Conservation (phyloP, 2,329 filamentous ascomycete species). For the Lachnellula occidentalis region DNA sequence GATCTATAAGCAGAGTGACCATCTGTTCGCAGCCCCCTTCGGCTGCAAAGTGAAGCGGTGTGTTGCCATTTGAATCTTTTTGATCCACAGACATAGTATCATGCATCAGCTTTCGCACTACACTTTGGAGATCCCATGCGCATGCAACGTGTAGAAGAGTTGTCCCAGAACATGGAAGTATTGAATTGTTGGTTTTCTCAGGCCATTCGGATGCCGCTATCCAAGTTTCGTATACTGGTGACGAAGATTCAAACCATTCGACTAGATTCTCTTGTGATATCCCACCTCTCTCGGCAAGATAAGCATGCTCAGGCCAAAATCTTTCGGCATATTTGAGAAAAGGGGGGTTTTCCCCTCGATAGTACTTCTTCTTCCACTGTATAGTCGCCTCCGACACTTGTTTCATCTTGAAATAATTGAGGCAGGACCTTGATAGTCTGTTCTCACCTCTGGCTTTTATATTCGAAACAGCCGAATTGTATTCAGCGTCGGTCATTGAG, state of each 20-base stretch:
- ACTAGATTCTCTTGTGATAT: slow-evolving; percentile 2
- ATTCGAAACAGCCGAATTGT: not conserved
- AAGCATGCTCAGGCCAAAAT: slow-evolving; percentile 11
- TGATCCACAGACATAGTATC: not conserved
- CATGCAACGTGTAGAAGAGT: slow-evolving; percentile 9
- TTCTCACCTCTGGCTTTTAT: not conserved
- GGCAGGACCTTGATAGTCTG: slow-evolving; percentile 8
- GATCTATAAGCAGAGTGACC: slow-evolving; percentile 3
- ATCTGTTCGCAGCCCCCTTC: slow-evolving; percentile 3
- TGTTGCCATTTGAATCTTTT: slow-evolving; percentile 1
- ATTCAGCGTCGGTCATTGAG: not conserved
- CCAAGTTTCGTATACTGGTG: slow-evolving; percentile 1
- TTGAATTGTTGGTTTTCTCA: not conserved
- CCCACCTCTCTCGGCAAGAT: slow-evolving; percentile 7
- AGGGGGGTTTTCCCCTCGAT: not conserved
- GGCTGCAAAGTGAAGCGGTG: slow-evolving; percentile 8
- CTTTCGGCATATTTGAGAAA: slow-evolving; percentile 14
- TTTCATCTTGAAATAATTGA: slow-evolving; percentile 11
- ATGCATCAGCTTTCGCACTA: not conserved
- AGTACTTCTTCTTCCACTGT: not conserved
- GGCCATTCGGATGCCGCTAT: not conserved
- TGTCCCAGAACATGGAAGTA: not conserved
- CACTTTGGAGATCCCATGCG: not conserved
- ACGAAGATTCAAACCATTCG: not conserved
- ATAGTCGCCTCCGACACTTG: not conserved